Evolutionary conservation across 179 eudicot genomes (phyloP), one percentile per base, ranked within the genome.

Genomic region (Patellifolia procumbens): DNA sequence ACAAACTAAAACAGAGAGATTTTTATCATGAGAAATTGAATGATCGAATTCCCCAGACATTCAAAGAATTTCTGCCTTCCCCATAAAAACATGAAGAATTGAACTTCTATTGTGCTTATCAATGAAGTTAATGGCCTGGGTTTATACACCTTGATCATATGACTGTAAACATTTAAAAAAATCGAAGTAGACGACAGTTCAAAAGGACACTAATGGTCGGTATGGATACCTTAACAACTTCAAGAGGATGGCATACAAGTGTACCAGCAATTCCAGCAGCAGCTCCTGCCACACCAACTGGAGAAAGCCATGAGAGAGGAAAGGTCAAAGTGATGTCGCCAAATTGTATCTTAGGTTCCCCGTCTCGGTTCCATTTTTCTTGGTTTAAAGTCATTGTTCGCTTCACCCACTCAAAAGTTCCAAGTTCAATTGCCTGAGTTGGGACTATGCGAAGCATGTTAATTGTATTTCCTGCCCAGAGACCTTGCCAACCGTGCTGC

Each of bases 401-500:
- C 78, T 92, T 94, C 43, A 94, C 98, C 82, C 87, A 89, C 80
- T 94, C 98, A 88, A 91, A 94, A 48, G 97, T 94, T 72, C 91
- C 97, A 48, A 94, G 91, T 82, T 94, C 98, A 64, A 94, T 88
- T 42, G 98, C 98, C 74, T 94, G 98, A 51, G 98, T 89, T 43
- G 98, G 98, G 72, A 94, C 72, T 82, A 94, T 94, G 29, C 98
- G 97, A 37, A 94, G 81, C 98, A 94, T 94, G 87, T 94, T 94
- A 68, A 94, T 86, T 45, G 98, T 68, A 52, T 94, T 94, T 48
- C 98, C 98, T 43, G 97, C 88, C 98, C 98, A 94, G 67, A 94
- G 85, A 45, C 98, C 98, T 84, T 78, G 93, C 97, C 88, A 92
- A 58, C 98, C 98, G 65, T 91, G 92, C 56, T 90, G 85, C 81